These are phyloP conservation scores for Euphorbia lathyris DNA, from an alignment of 345 rosid species.

Conservation along the genomic window DNA sequence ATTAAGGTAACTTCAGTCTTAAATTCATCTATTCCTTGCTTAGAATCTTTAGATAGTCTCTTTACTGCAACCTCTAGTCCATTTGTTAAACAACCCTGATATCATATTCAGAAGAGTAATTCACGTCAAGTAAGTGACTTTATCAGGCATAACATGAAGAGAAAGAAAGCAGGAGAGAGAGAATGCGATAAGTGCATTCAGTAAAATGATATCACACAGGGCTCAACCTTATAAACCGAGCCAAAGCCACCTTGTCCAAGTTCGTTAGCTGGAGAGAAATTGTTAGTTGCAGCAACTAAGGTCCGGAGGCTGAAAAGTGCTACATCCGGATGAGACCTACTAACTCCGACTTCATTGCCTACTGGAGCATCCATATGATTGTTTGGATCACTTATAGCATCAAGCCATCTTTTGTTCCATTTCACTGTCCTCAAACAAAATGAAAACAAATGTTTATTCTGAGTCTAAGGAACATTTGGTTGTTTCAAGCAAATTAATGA, in stretches of 20 bases:
- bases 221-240: slow-evolving; percentile 34
- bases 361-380: too few species aligned
- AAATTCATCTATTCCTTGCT: slow-evolving; percentile 71
- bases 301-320: slow-evolving; percentile 26
- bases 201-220: too few species aligned
- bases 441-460: background rate
- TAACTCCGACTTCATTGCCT: too few species aligned
- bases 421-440: background rate
- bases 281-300: slow-evolving; percentile 28
- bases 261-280: slow-evolving; percentile 22
- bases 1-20: slow-evolving; percentile 58
- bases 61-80: slow-evolving; percentile 75
- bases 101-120: background rate
- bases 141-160: background rate
- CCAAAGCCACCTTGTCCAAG: slow-evolving; percentile 49
- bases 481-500: too few species aligned
- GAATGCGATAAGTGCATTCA: background rate
- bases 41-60: slow-evolving; percentile 50
- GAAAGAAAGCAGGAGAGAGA: too few species aligned
- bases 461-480: background rate
- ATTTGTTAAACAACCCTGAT: slow-evolving; percentile 57
- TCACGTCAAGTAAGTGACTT: background rate
- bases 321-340: slow-evolving; percentile 6
- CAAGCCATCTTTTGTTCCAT: background rate
- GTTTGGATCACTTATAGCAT: background rate